These are phyloP conservation scores for Geotrichum aggregatum DNA, from an alignment of 1,139 yeast species.

Conservation along the genomic window DNA sequence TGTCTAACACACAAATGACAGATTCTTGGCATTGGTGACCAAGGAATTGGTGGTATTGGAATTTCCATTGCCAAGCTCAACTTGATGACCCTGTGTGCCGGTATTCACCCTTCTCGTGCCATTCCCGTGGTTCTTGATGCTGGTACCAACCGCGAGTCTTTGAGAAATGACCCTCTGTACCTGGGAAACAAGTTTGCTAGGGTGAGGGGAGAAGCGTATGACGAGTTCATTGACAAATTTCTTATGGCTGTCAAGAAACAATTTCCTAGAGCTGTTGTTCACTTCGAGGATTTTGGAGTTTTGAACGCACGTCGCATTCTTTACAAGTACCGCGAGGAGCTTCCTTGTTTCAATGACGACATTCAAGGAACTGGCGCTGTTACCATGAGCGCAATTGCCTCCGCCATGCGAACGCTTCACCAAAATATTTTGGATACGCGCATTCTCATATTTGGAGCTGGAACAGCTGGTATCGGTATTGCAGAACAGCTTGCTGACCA, in stretches of 20 bases:
- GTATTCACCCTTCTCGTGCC: slow-evolving; percentile 91
- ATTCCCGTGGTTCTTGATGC: slow-evolving; percentile 86
- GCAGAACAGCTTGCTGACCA: slow-evolving; percentile 90
- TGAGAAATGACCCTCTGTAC: slow-evolving; percentile 76
- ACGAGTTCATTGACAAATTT: slow-evolving; percentile 74
- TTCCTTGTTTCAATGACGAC: slow-evolving; percentile 96
- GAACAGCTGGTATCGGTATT: slow-evolving; percentile 93
- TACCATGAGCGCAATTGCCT: slow-evolving; percentile 91
- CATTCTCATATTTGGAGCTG: slow-evolving; percentile 86
- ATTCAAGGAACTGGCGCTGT: slow-evolving; percentile 99
- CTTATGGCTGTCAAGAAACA: slow-evolving; percentile 64
- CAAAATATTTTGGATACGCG: slow-evolving; percentile 62
- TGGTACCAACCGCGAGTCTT: slow-evolving; percentile 80
- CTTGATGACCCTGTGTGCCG: slow-evolving; percentile 92
- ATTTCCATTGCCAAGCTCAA: slow-evolving; percentile 88
- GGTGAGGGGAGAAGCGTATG: slow-evolving; percentile 81
- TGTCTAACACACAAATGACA: background rate
- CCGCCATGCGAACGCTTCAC: slow-evolving; percentile 72
- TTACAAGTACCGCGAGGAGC: slow-evolving; percentile 61
- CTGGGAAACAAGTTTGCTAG: slow-evolving; percentile 87
- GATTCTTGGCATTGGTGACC: slow-evolving; percentile 94
- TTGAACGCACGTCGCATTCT: slow-evolving; percentile 79
- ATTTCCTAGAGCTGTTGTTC: slow-evolving; percentile 87
- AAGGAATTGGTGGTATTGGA: slow-evolving; percentile 95
- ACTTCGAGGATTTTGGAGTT: slow-evolving; percentile 95